phyloP scores from a whole-genome alignment of 805 yeast species.

The Metschnikowia arizonensis region DNA sequence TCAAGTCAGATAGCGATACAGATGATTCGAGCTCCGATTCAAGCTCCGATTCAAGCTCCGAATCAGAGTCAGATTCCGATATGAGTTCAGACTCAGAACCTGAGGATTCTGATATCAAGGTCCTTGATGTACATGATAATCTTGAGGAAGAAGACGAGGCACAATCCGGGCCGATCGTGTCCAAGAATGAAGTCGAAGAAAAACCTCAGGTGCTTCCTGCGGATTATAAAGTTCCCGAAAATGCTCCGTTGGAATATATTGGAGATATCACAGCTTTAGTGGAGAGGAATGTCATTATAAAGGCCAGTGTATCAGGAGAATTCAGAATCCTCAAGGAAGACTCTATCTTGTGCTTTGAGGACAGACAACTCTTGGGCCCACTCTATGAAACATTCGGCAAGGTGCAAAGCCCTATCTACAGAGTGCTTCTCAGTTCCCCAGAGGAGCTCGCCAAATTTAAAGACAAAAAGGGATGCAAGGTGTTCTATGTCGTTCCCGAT shows the following conservation, averaged over 20 bases:
- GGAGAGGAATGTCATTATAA: constrained; percentile 66
- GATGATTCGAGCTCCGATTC: background rate
- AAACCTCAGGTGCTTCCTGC: constrained; percentile 63
- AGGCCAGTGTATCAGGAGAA: constrained; percentile 77
- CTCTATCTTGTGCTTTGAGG: constrained; percentile 73
- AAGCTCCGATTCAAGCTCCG: background rate
- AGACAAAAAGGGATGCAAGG: constrained; percentile 50
- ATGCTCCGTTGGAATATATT: constrained; percentile 63
- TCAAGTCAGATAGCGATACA: constrained; percentile 4
- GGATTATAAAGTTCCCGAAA: constrained; percentile 54
- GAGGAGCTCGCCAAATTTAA: constrained; percentile 48
- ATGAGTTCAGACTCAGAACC: constrained; percentile 12
- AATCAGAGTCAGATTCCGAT: background rate
- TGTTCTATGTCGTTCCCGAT: constrained; percentile 74
- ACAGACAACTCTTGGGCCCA: constrained; percentile 66
- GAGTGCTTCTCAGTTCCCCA: constrained; percentile 59
- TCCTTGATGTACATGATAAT: constrained; percentile 8
- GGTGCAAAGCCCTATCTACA: constrained; percentile 72
- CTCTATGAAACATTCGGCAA: constrained; percentile 89
- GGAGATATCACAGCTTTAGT: constrained; percentile 70
- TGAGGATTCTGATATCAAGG: background rate
- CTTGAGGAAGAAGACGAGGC: constrained; percentile 44
- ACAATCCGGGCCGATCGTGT: constrained; percentile 61
- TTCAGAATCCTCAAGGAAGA: constrained; percentile 76
- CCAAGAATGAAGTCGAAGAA: constrained; percentile 80